These are phyloP conservation scores for Talaromyces adpressus DNA, from an alignment of 495 filamentous ascomycete genomes.

Conservation along the genomic window DNA sequence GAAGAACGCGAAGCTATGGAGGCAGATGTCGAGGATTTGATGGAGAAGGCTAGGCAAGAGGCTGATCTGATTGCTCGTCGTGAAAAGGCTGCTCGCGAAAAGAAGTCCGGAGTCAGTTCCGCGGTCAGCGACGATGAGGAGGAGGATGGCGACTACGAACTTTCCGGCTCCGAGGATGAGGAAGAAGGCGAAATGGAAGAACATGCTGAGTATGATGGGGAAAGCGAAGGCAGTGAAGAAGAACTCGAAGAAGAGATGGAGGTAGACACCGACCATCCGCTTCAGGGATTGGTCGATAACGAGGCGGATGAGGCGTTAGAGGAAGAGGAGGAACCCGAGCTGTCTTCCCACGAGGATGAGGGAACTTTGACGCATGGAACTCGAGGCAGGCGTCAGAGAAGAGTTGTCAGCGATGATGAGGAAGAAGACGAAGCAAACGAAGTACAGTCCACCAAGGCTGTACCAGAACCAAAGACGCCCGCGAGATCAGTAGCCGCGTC, in stretches of 20 bases:
- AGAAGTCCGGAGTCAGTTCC: conserved; percentile 31
- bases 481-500: conserved; percentile 21
- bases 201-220: conserved; percentile 14
- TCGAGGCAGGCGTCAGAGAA: conserved; percentile 31
- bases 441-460: background rate
- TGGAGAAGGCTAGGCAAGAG: conserved; percentile 77
- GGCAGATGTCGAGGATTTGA: conserved; percentile 75
- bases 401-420: conserved; percentile 45
- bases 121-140: conserved; percentile 60
- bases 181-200: conserved; percentile 40
- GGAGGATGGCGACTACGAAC: conserved; percentile 47
- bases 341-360: conserved; percentile 23
- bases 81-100: conserved; percentile 64
- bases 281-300: conserved; percentile 25
- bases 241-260: conserved; percentile 35
- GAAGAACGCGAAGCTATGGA: conserved; percentile 79
- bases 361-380: conserved; percentile 12
- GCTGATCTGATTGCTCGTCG: conserved; percentile 69
- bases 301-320: conserved; percentile 36
- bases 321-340: conserved; percentile 23
- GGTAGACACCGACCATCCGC: conserved; percentile 31
- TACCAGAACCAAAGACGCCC: conserved; percentile 25
- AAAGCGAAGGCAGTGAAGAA: conserved; percentile 22
- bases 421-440: conserved; percentile 33
- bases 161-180: conserved; percentile 31